Evolutionary conservation across 192 early-diverging fungal species (phyloP), one percentile per base, ranked within the genome.

Genomic region (Geranomyces michiganensis): DNA sequence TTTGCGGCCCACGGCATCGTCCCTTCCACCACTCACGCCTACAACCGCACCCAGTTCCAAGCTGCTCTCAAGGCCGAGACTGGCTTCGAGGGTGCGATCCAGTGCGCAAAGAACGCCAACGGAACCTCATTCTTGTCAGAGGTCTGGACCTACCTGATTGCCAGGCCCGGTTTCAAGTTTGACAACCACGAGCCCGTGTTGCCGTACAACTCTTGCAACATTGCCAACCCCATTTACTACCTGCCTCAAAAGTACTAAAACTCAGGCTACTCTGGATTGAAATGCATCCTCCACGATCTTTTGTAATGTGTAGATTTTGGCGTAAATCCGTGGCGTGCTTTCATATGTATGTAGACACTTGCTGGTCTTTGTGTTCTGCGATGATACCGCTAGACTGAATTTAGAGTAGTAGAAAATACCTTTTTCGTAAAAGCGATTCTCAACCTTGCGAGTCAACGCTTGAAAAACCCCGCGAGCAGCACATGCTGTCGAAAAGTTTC

Each of bases 1-100:
- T 80, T 92, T 55, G 41, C 67, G 0, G 68, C 65, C 3, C 71
- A 75, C 30, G 84, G 80, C 17, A 86, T 90, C 44, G 67, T 75
- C 30, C 77, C 77, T 29, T 62, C 62, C 59, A 49, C 67, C 49
- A 65, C 74, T 44, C 41, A 13, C 26, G 36, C 61, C 2, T 76
- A 76, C 74, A 76, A 22, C 24, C 29, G 63, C 63, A n/a, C 61
- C 29, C 17, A 65, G 4, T 66, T 76, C 30, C 61, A 76, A 29
- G 74, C 60, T 33, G 74, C 74, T 31, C 61, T 71, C 68, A 62
- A 59, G 44, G 49, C 62, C 24, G 74, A 64, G 15, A 70, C 61
- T 46, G 74, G 74, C n/a, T 63, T 47, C 68, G 36, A 49, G 31
- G 74, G 68, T 60, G 62, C 62, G 33, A 24, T 76, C 36, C 68